phyloP scores from a whole-genome alignment of 2,329 filamentous ascomycete species.

The Phialemoniopsis sp. region DNA sequence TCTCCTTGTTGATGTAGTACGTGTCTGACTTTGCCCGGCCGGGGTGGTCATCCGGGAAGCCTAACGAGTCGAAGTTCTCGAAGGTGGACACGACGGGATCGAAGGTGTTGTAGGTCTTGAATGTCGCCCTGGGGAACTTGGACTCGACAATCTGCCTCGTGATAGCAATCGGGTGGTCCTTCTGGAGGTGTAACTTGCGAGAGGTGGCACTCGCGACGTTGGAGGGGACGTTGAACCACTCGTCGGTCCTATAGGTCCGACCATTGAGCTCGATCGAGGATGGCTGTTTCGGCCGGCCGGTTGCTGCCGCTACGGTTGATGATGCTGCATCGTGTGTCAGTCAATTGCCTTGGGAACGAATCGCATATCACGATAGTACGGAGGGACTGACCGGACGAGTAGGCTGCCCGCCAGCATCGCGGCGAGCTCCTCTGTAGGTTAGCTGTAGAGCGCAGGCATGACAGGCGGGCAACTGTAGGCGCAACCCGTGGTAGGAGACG shows the following conservation, averaged over 20 bases:
- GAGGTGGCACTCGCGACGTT: conserved; percentile 72
- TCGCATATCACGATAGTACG: background rate
- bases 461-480: too few species aligned
- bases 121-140: conserved; percentile 70
- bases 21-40: conserved; percentile 87
- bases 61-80: conserved; percentile 96
- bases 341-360: background rate
- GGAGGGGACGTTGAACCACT: conserved; percentile 79
- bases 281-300: conserved; percentile 13
- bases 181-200: conserved; percentile 82
- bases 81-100: conserved; percentile 78
- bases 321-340: background rate
- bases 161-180: conserved; percentile 85
- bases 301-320: conserved; percentile 1
- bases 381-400: conserved; percentile 15
- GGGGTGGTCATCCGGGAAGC: conserved; percentile 83
- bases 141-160: conserved; percentile 91
- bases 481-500: too few species aligned
- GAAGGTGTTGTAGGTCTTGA: conserved; percentile 72
- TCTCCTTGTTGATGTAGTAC: conserved; percentile 86
- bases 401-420: conserved; percentile 9
- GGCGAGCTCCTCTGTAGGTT: too few species aligned
- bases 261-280: conserved; percentile 55
- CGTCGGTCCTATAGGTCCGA: conserved; percentile 62
- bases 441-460: too few species aligned